phyloP scores from a whole-genome alignment of 257 asterid species.

The Catharanthus roseus region DNA sequence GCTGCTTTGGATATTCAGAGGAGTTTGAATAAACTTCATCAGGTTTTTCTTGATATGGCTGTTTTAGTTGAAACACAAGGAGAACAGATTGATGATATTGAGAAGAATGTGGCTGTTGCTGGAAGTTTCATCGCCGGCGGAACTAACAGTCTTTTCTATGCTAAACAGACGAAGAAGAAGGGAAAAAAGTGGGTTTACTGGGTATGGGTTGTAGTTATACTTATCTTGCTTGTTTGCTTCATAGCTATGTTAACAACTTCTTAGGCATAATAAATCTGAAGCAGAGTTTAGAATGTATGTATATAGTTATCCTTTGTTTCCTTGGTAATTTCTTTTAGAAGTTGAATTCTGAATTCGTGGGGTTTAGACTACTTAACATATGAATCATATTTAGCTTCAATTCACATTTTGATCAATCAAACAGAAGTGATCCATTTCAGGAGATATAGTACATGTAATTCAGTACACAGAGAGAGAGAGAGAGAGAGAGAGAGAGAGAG shows the following conservation, averaged over 20 bases:
- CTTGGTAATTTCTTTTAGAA: no score
- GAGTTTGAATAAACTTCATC: conserved; percentile 87
- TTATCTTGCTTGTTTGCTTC: conserved; percentile 58
- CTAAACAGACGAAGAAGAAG: conserved; percentile 61
- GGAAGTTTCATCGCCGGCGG: conserved; percentile 77
- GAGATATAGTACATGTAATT: no score
- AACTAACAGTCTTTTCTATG: conserved; percentile 59
- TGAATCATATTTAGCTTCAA: no score
- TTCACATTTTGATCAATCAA: no score
- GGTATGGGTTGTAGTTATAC: conserved; percentile 47
- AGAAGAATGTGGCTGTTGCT: conserved; percentile 51
- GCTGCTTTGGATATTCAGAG: conserved; percentile 79
- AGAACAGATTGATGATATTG: conserved; percentile 59
- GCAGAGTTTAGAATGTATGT: neutral
- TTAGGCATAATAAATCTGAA: conserved; percentile 11
- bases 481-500: no score
- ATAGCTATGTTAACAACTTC: conserved; percentile 42
- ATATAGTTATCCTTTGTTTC: conserved; percentile 25
- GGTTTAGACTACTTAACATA: no score
- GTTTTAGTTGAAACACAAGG: conserved; percentile 81
- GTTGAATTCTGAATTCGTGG: no score
- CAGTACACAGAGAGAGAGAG: no score
- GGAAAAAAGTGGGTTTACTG: conserved; percentile 46
- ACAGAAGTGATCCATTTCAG: no score
- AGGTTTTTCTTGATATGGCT: conserved; percentile 83